Conservation (phyloP, 108 stramenopile species). For the Nitzschia putrida region DNA sequence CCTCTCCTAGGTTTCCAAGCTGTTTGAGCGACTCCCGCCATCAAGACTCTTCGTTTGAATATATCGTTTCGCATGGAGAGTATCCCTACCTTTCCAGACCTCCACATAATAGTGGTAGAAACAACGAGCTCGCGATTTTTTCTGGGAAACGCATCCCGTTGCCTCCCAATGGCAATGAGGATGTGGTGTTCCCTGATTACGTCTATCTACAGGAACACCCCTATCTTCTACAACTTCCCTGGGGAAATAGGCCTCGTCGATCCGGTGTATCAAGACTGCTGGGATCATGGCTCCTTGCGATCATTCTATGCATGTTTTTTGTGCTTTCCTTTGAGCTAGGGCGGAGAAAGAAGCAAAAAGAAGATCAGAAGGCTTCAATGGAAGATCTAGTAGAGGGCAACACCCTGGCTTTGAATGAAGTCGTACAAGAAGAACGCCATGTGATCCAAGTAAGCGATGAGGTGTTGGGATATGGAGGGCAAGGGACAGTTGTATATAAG, state of each 20-base stretch:
- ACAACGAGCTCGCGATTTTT: too few relatives aligned
- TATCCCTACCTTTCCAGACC: too few relatives aligned
- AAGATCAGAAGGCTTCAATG: conserved; percentile 10
- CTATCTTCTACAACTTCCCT: conserved; percentile 1
- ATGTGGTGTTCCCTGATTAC: conserved; percentile 22
- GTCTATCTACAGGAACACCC: conserved; percentile 28
- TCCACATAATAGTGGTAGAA: too few relatives aligned
- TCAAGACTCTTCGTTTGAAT: not conserved
- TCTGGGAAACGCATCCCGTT: too few relatives aligned
- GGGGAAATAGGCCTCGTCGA: not conserved
- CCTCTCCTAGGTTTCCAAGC: conserved; percentile 26
- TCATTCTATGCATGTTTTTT: conserved; percentile 75
- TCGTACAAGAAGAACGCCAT: conserved; percentile 27
- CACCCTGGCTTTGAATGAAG: not conserved
- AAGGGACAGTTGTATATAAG: conserved; percentile 95
- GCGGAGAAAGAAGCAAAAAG: conserved; percentile 68
- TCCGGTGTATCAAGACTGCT: conserved; percentile 53
- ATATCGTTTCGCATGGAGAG: too few relatives aligned
- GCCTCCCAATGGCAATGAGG: too few relatives aligned
- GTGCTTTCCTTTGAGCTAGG: conserved; percentile 85
- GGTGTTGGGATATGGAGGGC: conserved; percentile 89
- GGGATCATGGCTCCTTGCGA: conserved; percentile 83
- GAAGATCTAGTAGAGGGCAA: not conserved
- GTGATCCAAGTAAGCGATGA: conserved; percentile 88
- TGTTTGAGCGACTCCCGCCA: conserved; percentile 29